Evolutionary conservation across 306 rosid species (phyloP).

Genomic region (Malus asiatica): DNA sequence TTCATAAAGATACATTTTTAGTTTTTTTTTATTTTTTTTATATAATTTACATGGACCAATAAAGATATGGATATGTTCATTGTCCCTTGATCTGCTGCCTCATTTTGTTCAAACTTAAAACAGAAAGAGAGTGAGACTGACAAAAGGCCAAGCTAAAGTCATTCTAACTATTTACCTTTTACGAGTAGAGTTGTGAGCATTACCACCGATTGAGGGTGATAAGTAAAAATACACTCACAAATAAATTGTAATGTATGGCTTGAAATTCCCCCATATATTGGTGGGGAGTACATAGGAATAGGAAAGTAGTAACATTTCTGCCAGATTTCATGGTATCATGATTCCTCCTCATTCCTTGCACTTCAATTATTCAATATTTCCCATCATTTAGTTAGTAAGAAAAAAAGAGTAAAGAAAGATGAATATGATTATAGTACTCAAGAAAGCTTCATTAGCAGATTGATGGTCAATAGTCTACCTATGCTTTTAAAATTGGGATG

Average conservation of each 20-base stretch:
- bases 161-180: constrained; percentile 1
- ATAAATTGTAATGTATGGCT: no score
- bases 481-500: no score
- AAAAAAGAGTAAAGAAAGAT: no score
- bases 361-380: constrained; percentile 9
- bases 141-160: background rate
- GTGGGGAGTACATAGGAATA: background rate
- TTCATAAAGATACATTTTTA: background rate
- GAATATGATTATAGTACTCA: no score
- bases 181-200: no score
- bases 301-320: background rate
- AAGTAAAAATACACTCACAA: no score
- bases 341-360: constrained; percentile 1
- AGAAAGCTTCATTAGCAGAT: no score
- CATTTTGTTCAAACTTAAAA: background rate
- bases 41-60: background rate
- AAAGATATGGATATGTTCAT: background rate
- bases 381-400: no score
- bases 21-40: no score
- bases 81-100: constrained; percentile 4
- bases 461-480: no score
- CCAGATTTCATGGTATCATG: background rate
- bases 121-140: background rate
- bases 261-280: background rate
- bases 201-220: no score